Conservation (phyloP, 768 basidiomycete species). For the Macrolepiota fuliginosa region DNA sequence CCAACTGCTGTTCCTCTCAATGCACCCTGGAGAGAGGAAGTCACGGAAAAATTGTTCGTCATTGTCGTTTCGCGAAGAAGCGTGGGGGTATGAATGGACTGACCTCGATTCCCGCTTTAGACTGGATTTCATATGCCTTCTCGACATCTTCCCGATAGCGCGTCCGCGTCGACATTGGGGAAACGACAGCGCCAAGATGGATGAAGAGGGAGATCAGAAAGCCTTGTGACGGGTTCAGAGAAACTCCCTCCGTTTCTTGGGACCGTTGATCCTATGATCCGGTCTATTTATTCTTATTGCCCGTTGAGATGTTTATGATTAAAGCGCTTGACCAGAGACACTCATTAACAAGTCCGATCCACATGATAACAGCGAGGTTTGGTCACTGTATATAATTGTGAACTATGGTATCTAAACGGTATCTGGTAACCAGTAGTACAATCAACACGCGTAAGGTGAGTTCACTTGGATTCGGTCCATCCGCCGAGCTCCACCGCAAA, state of each 20-base stretch:
- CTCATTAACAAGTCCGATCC: background rate
- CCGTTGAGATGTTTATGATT: background rate
- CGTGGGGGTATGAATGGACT: constrained; percentile 20
- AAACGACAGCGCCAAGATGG: background rate
- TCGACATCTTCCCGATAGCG: constrained; percentile 54
- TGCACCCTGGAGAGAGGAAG: constrained; percentile 44
- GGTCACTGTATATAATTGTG: background rate
- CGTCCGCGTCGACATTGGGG: constrained; percentile 33
- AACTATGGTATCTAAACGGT: background rate
- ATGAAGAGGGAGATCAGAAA: background rate
- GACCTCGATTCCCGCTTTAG: constrained; percentile 56
- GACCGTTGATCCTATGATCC: background rate
- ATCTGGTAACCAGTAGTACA: background rate
- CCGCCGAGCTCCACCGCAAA: constrained; percentile 76
- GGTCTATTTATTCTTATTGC: background rate
- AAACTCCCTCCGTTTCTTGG: background rate
- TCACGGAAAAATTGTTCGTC: background rate
- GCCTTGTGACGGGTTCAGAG: background rate
- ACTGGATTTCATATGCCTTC: constrained; percentile 56
- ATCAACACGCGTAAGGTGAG: background rate
- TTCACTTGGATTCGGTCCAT: constrained; percentile 30
- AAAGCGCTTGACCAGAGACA: background rate
- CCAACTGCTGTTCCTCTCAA: constrained; percentile 51
- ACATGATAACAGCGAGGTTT: background rate
- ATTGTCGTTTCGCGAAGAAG: background rate